These are phyloP conservation scores for Vitis cinerea DNA, from an alignment of 164 flowering plant species.

Conservation along the genomic window DNA sequence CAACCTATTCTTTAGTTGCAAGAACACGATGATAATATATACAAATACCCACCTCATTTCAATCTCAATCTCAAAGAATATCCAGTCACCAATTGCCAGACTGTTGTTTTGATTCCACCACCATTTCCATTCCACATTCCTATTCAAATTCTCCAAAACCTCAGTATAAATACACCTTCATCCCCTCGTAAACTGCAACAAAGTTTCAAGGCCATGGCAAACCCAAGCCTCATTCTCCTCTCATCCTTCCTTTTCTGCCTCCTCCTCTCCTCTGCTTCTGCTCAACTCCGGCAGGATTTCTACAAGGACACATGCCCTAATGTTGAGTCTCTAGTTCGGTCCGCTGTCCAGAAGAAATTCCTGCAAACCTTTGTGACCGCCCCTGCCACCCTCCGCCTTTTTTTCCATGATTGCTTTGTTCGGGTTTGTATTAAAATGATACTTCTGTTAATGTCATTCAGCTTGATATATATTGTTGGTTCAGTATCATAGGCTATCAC, in stretches of 20 bases:
- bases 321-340: slow-evolving; percentile 18
- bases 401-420: slow-evolving; percentile 34
- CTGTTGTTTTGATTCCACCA: neutral
- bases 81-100: neutral
- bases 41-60: too few relatives aligned
- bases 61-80: neutral
- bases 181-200: neutral
- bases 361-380: slow-evolving; percentile 28
- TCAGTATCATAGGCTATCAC: too few relatives aligned
- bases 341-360: slow-evolving; percentile 25
- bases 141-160: neutral
- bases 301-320: slow-evolving; percentile 22
- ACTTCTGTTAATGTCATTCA: too few relatives aligned
- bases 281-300: slow-evolving; percentile 16
- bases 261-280: slow-evolving; percentile 3
- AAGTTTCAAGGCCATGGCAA: neutral
- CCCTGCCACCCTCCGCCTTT: slow-evolving; percentile 28
- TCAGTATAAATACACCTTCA: neutral
- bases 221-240: neutral
- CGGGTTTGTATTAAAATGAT: slow-evolving; percentile 1
- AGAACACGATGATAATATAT: too few relatives aligned
- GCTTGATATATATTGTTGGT: too few relatives aligned
- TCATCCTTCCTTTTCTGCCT: neutral
- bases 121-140: neutral
- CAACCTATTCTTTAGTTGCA: too few relatives aligned